A percentile compares a stretch with the other conserved stretches of the same genome.
Conservation (phyloP, 2,329 filamentous ascomycete genomes). For the Lecanicillium sp. region DNA sequence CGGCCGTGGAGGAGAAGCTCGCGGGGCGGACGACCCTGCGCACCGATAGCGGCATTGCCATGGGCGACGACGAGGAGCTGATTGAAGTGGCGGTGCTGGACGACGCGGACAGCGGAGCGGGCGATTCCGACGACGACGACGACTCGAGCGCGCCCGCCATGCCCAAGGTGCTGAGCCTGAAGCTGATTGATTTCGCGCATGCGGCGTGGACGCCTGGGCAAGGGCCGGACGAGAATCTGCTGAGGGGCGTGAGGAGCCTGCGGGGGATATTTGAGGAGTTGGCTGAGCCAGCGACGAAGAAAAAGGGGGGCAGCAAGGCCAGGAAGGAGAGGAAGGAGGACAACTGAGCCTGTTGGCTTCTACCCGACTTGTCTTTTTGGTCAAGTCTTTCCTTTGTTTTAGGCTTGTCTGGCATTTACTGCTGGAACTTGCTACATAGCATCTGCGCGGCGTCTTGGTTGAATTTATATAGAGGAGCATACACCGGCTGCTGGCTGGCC, state of each 20-base stretch:
- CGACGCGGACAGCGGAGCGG: constrained; percentile 18
- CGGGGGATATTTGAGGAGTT: constrained; percentile 65
- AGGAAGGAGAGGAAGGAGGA: constrained; percentile 14
- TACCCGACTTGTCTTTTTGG: background rate
- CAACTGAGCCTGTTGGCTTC: too few species aligned
- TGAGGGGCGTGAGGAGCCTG: constrained; percentile 68
- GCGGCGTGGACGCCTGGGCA: constrained; percentile 74
- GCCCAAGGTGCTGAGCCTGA: constrained; percentile 69
- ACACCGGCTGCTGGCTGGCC: background rate
- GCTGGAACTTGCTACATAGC: too few species aligned
- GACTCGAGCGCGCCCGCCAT: constrained; percentile 37
- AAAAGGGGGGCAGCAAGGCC: too few species aligned
- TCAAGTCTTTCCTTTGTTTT: background rate
- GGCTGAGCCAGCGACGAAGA: too few species aligned
- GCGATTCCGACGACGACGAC: constrained; percentile 42
- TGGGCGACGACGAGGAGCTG: constrained; percentile 37
- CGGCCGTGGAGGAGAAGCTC: constrained; percentile 43
- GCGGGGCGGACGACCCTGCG: constrained; percentile 35
- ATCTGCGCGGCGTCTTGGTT: background rate
- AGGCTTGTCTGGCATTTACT: background rate
- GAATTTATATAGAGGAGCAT: background rate
- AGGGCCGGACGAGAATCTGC: constrained; percentile 78
- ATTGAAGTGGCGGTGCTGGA: background rate
- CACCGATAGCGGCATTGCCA: constrained; percentile 50
- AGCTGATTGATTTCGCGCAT: constrained; percentile 96